Conservation (phyloP, 2,329 filamentous ascomycete genomes). For the Ascochyta fabae region DNA sequence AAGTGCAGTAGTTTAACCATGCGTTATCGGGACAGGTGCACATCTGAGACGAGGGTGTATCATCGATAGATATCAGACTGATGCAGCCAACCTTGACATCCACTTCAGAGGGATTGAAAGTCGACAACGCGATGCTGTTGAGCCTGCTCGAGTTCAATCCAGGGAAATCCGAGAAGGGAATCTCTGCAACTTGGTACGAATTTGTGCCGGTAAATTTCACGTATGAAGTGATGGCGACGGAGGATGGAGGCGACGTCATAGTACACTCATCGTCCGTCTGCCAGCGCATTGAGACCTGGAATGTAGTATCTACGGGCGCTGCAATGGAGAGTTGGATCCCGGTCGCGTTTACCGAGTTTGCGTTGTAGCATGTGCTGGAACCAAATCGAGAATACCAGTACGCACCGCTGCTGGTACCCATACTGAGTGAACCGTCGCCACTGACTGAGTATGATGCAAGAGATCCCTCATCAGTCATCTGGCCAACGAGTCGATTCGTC, state of each 20-base stretch:
- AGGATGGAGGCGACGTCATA: not conserved
- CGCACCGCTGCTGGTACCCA: not conserved
- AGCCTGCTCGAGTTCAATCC: conserved; percentile 12
- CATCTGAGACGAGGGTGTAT: not conserved
- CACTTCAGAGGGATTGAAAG: conserved; percentile 6
- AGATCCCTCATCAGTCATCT: too few relatives aligned
- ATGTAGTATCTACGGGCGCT: conserved; percentile 6
- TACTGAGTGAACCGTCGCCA: conserved; percentile 3
- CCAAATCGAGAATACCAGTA: conserved; percentile 17
- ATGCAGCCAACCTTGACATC: conserved; percentile 13
- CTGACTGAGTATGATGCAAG: too few relatives aligned
- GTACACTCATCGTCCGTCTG: conserved; percentile 7
- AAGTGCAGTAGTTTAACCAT: conserved; percentile 17
- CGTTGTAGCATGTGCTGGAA: conserved; percentile 13
- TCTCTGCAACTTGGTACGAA: conserved; percentile 10
- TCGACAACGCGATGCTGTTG: conserved; percentile 8
- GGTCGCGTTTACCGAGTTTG: conserved; percentile 11
- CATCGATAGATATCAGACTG: conserved; percentile 2
- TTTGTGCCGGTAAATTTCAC: conserved; percentile 6
- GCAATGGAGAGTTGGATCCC: conserved; percentile 12
- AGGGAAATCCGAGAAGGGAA: conserved; percentile 14
- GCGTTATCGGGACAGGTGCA: conserved; percentile 12
- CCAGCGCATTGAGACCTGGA: conserved; percentile 12
- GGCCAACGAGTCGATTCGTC: too few relatives aligned
- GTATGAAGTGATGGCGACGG: conserved; percentile 14